Evolutionary conservation across 2,329 filamentous ascomycete species (phyloP).

Genomic region (Fusarium sp.): DNA sequence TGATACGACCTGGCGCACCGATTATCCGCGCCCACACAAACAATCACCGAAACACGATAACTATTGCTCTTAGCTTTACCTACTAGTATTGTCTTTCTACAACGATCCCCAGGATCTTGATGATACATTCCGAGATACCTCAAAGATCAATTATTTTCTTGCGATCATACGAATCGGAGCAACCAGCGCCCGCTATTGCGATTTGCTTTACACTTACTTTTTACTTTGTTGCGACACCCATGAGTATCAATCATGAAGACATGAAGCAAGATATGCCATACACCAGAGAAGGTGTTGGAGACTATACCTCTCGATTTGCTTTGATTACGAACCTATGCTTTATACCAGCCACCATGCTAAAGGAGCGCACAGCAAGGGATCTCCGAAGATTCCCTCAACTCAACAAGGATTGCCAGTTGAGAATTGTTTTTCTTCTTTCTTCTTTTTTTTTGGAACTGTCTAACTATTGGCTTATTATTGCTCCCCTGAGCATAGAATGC

Average conservation of each 20-base stretch:
- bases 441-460: conserved; percentile 1
- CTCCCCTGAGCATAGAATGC: background rate
- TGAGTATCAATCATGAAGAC: background rate
- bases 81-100: background rate
- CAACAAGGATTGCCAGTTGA: background rate
- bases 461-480: background rate
- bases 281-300: background rate
- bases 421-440: conserved; percentile 7
- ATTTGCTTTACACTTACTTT: background rate
- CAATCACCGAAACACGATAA: background rate
- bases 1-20: background rate
- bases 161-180: background rate
- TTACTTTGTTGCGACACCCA: background rate
- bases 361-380: background rate
- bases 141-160: background rate
- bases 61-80: background rate
- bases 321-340: background rate
- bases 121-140: background rate
- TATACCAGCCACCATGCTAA: background rate
- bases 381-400: background rate
- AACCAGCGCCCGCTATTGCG: background rate
- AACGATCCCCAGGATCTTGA: background rate
- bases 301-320: background rate
- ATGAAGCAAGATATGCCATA: background rate
- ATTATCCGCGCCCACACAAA: background rate